These are phyloP conservation scores for Leccinellum albellum DNA, from an alignment of 768 basidiomycete species.

Conservation along the genomic window DNA sequence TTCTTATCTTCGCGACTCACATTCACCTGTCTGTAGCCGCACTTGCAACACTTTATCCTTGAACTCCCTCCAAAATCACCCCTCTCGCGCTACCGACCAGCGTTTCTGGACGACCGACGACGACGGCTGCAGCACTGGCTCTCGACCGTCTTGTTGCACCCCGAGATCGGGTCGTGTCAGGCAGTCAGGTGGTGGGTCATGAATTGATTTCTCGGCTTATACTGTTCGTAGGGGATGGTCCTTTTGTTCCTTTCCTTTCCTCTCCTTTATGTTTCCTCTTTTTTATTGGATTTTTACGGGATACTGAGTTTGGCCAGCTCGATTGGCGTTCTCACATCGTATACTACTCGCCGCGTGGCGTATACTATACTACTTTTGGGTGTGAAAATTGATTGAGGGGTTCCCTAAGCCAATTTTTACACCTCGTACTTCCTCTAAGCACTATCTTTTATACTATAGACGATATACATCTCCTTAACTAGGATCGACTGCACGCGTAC, in stretches of 20 bases:
- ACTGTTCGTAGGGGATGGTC: not conserved
- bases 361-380: not conserved
- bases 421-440: too few species aligned
- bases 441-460: too few species aligned
- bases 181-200: constrained; percentile 63
- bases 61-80: constrained; percentile 66
- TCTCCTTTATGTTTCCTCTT: not conserved
- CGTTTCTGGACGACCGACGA: constrained; percentile 63
- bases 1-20: not conserved
- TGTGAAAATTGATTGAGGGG: too few species aligned
- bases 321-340: not conserved
- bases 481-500: too few species aligned
- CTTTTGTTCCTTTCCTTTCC: not conserved
- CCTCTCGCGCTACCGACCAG: constrained; percentile 60
- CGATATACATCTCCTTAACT: too few species aligned
- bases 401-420: too few species aligned
- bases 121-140: constrained; percentile 66
- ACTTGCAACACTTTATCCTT: constrained; percentile 49
- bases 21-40: constrained; percentile 30
- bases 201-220: constrained; percentile 22
- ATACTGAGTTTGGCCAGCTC: not conserved
- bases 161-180: constrained; percentile 62
- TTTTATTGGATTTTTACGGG: not conserved
- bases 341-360: not conserved
- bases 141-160: constrained; percentile 58